A percentile compares a stretch with the other conserved stretches of the same genome.
These are phyloP conservation scores for Alternaria incomplexa DNA, from an alignment of 2,329 filamentous ascomycete genomes.

Conservation along the genomic window DNA sequence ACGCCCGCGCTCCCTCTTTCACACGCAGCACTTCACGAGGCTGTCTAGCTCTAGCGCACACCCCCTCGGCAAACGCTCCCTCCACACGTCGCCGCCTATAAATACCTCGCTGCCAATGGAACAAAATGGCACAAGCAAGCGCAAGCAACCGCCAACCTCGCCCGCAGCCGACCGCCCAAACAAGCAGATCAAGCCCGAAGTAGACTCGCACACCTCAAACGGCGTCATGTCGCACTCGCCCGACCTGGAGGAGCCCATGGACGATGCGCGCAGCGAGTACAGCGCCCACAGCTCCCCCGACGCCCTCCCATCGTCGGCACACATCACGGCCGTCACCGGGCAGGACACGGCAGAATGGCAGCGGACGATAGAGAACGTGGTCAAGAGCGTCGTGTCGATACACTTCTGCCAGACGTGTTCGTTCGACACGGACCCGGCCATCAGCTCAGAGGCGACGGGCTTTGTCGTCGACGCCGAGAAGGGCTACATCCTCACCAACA, in stretches of 20 bases:
- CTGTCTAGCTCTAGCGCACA: conserved; percentile 6
- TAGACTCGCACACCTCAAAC: conserved; percentile 48
- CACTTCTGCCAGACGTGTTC: conserved; percentile 98
- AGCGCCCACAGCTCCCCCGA: conserved; percentile 53
- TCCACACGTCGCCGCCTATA: conserved; percentile 3
- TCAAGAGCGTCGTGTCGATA: conserved; percentile 96
- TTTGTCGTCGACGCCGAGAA: conserved; percentile 96
- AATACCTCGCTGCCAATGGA: conserved; percentile 51
- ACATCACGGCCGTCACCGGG: conserved; percentile 53
- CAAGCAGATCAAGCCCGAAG: conserved; percentile 62
- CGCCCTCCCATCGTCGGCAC: conserved; percentile 35
- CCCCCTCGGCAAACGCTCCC: conserved; percentile 10
- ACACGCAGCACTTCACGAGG: neutral
- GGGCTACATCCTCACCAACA: conserved; percentile 68
- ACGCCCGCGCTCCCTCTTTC: conserved; percentile 6
- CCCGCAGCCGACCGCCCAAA: conserved; percentile 58
- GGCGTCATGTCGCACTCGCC: conserved; percentile 28
- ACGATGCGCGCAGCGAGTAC: conserved; percentile 37
- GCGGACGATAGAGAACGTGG: conserved; percentile 90
- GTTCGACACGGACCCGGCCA: conserved; percentile 94
- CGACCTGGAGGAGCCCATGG: conserved; percentile 42
- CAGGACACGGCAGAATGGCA: conserved; percentile 87
- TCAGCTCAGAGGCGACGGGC: conserved; percentile 94
- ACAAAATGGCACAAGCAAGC: conserved; percentile 59
- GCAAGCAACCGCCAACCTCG: conserved; percentile 60